These are phyloP conservation scores for Santalum album DNA, from an alignment of 164 flowering plant species.

Conservation along the genomic window DNA sequence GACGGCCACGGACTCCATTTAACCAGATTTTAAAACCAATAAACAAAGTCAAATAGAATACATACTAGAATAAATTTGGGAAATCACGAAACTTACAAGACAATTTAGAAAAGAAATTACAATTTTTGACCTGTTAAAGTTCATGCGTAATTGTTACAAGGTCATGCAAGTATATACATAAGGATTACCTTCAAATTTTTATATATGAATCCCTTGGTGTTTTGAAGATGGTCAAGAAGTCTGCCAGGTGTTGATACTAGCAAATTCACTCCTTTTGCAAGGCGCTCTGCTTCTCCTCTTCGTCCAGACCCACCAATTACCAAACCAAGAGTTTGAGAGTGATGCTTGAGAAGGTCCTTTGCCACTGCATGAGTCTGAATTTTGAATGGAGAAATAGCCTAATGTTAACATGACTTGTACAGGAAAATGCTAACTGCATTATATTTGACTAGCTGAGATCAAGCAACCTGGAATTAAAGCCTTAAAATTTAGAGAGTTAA, in stretches of 20 bases:
- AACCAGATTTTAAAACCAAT: too few species aligned
- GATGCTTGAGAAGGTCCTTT: conserved; percentile 80
- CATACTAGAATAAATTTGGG: too few species aligned
- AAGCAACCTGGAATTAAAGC: too few species aligned
- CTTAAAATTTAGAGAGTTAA: too few species aligned
- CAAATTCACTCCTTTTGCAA: conserved; percentile 76
- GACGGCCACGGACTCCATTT: too few species aligned
- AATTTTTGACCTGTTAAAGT: too few species aligned
- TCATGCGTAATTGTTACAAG: too few species aligned
- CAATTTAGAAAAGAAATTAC: too few species aligned
- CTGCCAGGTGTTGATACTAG: conserved; percentile 95
- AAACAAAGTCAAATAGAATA: too few species aligned
- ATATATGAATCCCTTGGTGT: conserved; percentile 76
- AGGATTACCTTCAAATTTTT: conserved; percentile 66
- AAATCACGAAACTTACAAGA: too few species aligned
- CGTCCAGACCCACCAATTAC: conserved; percentile 84
- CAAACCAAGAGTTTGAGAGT: conserved; percentile 78
- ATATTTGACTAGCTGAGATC: neutral
- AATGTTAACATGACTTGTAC: neutral
- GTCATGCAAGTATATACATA: neutral
- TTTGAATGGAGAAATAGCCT: conserved; percentile 1
- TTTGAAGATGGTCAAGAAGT: conserved; percentile 90
- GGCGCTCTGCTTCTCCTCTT: conserved; percentile 83
- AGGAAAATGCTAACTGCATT: neutral
- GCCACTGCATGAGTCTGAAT: conserved; percentile 92